Evolutionary conservation across 495 filamentous ascomycete genomes (phyloP), one percentile per base, ranked within the genome.

Genomic region (Tuber aestivum): DNA sequence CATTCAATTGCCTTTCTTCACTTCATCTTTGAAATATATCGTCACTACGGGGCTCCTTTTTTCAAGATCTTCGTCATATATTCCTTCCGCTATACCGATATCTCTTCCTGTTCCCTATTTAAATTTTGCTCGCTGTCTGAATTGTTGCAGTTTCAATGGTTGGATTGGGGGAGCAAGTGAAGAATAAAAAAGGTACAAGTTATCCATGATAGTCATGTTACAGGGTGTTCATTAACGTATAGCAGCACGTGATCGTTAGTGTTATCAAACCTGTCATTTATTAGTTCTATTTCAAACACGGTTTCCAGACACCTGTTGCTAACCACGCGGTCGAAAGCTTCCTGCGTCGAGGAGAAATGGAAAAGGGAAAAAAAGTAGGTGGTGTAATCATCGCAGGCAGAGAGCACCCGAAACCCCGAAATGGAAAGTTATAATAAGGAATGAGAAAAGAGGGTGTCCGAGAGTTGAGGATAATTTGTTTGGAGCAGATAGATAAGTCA

Each of bases 191-290:
- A 37, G 72, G 71, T 20, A 21, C 40, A 42, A 45, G 71, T 37
- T 73, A 35, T 27, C 48, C 35, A 40, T 21, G 37, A 38, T 12
- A 56, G 16, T 32, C n/a, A 37, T 23, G 45, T 76, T 71, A 82
- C 20, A 82, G 45, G 27, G 69, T 75, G 16, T 74, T 65, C 65
- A 77, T 78, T 27, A 82, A 42, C 20, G 80, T 75, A 48, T 82
- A 82, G 42, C 74, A 82, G 14, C 82, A 78, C n/a, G 75, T 50
- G 42, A 71, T 71, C 18, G 81, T 82, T n/a, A 82, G 50, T 32
- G 81, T 78, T 72, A 82, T 20, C 41, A 82, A 4, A 75, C 82
- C 81, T 82, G 21, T 48, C 45, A 70, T 37, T 42, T 42, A 37
- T 81, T 72, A 81, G 79, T 76, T 78, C 75, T 70, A 78, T 65